Percentiles rank a stretch among this genome's conserved stretches.
phyloP scores from a whole-genome alignment of 495 filamentous ascomycete genomes.

The Clohesyomyces aquaticus region DNA sequence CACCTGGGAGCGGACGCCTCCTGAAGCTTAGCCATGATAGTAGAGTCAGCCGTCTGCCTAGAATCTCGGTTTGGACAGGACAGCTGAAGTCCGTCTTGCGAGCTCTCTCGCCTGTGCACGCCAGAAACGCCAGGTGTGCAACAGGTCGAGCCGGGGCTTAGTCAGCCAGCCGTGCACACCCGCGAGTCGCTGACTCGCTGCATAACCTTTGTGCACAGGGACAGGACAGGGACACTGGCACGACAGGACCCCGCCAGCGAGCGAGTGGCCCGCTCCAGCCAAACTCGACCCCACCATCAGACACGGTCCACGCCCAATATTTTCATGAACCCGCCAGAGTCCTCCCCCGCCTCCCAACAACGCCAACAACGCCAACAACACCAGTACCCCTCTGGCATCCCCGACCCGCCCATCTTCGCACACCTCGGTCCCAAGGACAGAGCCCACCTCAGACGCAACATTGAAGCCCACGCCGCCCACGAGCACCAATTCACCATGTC shows the following conservation, averaged over 20 bases:
- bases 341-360: constrained; percentile 23
- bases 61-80: background rate
- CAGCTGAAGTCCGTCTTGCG: background rate
- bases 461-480: constrained; percentile 42
- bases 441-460: constrained; percentile 49
- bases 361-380: too few species aligned
- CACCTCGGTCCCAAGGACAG: constrained; percentile 55
- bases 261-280: background rate
- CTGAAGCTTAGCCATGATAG: constrained; percentile 16
- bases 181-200: background rate
- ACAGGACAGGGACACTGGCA: background rate
- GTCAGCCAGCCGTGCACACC: background rate
- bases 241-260: too few species aligned
- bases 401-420: constrained; percentile 52
- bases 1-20: constrained; percentile 26
- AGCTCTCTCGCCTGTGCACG: background rate
- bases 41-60: constrained; percentile 18
- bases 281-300: constrained; percentile 25
- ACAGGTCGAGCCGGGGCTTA: constrained; percentile 1
- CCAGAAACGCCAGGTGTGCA: constrained; percentile 1
- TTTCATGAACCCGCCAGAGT: constrained; percentile 35
- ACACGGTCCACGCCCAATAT: constrained; percentile 9
- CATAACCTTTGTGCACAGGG: background rate
- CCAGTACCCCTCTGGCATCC: constrained; percentile 42
- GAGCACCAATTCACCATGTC: constrained; percentile 63